Evolutionary conservation across 306 rosid species (phyloP).

Genomic region (Glycine soja): DNA sequence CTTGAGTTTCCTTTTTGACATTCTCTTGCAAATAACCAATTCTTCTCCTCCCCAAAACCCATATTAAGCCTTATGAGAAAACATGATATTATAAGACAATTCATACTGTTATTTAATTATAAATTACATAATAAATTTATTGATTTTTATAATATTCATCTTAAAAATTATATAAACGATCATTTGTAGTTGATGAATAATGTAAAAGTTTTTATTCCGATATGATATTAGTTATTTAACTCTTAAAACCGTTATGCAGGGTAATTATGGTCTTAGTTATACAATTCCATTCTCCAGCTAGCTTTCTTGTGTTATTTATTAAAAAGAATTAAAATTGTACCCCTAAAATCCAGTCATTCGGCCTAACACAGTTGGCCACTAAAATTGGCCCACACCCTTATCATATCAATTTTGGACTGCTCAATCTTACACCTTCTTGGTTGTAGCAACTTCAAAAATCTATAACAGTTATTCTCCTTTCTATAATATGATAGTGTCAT

Average conservation of each 20-base stretch:
- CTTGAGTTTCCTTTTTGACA: constrained; percentile 16
- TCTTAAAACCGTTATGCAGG: no score
- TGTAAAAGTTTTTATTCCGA: no score
- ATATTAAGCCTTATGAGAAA: background rate
- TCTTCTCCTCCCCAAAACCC: background rate
- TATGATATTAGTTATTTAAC: no score
- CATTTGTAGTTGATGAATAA: no score
- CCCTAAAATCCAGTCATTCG: constrained; percentile 26
- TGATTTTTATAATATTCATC: no score
- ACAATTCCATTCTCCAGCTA: background rate
- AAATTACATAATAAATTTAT: no score
- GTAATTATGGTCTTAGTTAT: no score
- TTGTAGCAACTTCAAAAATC: constrained; percentile 32
- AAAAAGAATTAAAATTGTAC: background rate
- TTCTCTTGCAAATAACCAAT: background rate
- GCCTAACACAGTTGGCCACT: constrained; percentile 43
- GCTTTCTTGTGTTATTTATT: background rate
- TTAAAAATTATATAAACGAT: no score
- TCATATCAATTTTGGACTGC: constrained; percentile 37
- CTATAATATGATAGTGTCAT: background rate
- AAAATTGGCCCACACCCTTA: constrained; percentile 47
- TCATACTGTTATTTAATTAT: no score
- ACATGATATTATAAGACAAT: no score
- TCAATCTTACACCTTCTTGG: constrained; percentile 43
- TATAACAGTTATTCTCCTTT: background rate